Evolutionary conservation across 2,329 filamentous ascomycete species (phyloP).

Genomic region (Malbranchea cinnamomea): DNA sequence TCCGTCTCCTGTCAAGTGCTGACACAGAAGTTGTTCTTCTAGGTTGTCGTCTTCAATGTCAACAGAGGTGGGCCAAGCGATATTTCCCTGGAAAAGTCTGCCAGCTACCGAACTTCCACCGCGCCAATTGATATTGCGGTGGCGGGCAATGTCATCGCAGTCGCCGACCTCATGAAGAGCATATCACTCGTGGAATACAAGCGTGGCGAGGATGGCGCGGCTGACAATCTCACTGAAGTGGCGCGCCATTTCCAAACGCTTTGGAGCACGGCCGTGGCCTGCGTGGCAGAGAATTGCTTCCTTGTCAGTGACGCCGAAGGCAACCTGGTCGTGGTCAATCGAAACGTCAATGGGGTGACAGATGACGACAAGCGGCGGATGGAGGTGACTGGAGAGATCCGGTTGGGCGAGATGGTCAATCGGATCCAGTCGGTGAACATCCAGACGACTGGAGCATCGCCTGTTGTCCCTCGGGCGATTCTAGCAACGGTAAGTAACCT

Average conservation of each 20-base stretch:
- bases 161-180: slow-evolving; percentile 91
- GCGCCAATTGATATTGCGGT: slow-evolving; percentile 71
- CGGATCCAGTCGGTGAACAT: slow-evolving; percentile 63
- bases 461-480: slow-evolving; percentile 70
- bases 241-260: slow-evolving; percentile 66
- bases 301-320: slow-evolving; percentile 76
- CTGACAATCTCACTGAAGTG: slow-evolving; percentile 53
- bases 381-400: slow-evolving; percentile 64
- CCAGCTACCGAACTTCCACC: slow-evolving; percentile 66
- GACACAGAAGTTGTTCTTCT: neutral
- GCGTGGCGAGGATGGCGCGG: slow-evolving; percentile 39
- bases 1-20: too few relatives aligned
- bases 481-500: slow-evolving; percentile 58
- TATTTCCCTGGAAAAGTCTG: slow-evolving; percentile 50
- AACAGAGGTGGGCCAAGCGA: slow-evolving; percentile 19
- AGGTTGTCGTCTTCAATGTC: slow-evolving; percentile 46
- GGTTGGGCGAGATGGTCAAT: slow-evolving; percentile 87
- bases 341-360: slow-evolving; percentile 57
- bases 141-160: slow-evolving; percentile 58
- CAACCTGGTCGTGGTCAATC: slow-evolving; percentile 67
- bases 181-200: slow-evolving; percentile 62
- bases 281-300: slow-evolving; percentile 59
- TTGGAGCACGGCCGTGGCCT: slow-evolving; percentile 67
- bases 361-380: slow-evolving; percentile 57
- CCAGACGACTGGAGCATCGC: slow-evolving; percentile 45